These are phyloP conservation scores for Pseudofabraea citricarpa DNA, from an alignment of 2,329 filamentous ascomycete genomes.

Conservation along the genomic window DNA sequence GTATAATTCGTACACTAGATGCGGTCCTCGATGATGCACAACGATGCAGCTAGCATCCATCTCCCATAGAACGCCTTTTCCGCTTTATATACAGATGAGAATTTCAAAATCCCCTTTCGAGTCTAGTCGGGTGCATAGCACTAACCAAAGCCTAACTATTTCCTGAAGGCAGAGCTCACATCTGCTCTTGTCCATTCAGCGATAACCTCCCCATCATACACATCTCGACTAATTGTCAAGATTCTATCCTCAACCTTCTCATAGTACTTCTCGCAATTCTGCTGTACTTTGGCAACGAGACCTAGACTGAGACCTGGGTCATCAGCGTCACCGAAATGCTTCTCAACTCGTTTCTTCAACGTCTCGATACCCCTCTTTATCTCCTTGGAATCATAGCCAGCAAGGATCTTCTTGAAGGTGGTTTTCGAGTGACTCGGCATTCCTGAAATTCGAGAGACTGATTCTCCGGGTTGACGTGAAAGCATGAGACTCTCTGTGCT, in stretches of 20 bases:
- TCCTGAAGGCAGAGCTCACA: constrained; percentile 53
- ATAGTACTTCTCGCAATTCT: constrained; percentile 60
- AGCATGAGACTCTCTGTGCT: constrained; percentile 69
- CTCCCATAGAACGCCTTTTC: constrained; percentile 3
- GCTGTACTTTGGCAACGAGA: constrained; percentile 52
- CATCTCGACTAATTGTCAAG: constrained; percentile 52
- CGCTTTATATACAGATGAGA: constrained; percentile 11
- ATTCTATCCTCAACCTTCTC: constrained; percentile 57
- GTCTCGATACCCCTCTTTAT: constrained; percentile 86
- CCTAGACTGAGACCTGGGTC: constrained; percentile 51
- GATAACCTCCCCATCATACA: constrained; percentile 59
- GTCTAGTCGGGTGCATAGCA: not conserved
- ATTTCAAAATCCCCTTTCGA: constrained; percentile 7
- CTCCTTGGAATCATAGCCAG: constrained; percentile 76
- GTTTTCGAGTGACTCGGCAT: constrained; percentile 79
- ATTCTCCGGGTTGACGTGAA: constrained; percentile 55
- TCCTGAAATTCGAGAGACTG: constrained; percentile 60
- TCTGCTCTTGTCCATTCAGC: constrained; percentile 64
- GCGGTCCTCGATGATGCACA: constrained; percentile 2
- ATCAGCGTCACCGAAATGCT: constrained; percentile 91
- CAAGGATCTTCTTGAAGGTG: constrained; percentile 81
- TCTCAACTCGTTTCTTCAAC: constrained; percentile 87
- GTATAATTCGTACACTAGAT: too few relatives aligned
- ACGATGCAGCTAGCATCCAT: not conserved
- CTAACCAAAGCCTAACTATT: constrained; percentile 2